Conservation (phyloP, 805 yeast genomes). For the Saturnispora bothae region DNA sequence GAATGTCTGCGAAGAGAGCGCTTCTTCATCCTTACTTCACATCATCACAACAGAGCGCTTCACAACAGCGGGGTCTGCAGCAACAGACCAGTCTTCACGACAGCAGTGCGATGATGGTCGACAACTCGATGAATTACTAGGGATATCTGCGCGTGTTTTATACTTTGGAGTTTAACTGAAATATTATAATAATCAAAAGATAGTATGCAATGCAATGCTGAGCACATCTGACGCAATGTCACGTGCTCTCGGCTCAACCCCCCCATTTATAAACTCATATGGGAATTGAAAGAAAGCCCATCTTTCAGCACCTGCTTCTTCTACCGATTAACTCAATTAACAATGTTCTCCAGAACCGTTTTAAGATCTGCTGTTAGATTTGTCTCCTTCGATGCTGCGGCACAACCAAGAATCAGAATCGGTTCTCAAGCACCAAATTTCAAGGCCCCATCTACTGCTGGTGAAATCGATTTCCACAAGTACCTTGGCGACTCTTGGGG, state of each 20-base stretch:
- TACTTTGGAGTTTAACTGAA: no score
- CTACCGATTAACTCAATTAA: neutral
- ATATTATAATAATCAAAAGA: no score
- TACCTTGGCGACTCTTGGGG: constrained; percentile 82
- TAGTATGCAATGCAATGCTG: neutral
- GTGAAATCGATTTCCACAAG: constrained; percentile 79
- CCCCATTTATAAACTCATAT: neutral
- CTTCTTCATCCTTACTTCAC: constrained; percentile 79
- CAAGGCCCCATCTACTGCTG: constrained; percentile 71
- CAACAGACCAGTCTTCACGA: constrained; percentile 1
- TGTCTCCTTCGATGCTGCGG: constrained; percentile 38
- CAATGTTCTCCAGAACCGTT: constrained; percentile 16
- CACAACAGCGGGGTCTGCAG: constrained; percentile 7
- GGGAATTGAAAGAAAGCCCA: neutral
- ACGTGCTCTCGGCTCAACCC: neutral
- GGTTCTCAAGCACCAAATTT: constrained; percentile 86
- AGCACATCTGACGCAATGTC: constrained; percentile 2
- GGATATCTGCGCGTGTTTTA: no score
- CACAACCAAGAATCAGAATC: constrained; percentile 60
- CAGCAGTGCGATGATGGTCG: constrained; percentile 4
- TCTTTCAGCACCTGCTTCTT: neutral
- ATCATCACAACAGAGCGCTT: constrained; percentile 17
- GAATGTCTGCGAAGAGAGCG: constrained; percentile 93
- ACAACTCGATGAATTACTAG: constrained; percentile 6
- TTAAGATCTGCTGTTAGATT: constrained; percentile 22